Evolutionary conservation across 2,329 filamentous ascomycete genomes (phyloP).

Genomic region (Xylariaceae sp.): DNA sequence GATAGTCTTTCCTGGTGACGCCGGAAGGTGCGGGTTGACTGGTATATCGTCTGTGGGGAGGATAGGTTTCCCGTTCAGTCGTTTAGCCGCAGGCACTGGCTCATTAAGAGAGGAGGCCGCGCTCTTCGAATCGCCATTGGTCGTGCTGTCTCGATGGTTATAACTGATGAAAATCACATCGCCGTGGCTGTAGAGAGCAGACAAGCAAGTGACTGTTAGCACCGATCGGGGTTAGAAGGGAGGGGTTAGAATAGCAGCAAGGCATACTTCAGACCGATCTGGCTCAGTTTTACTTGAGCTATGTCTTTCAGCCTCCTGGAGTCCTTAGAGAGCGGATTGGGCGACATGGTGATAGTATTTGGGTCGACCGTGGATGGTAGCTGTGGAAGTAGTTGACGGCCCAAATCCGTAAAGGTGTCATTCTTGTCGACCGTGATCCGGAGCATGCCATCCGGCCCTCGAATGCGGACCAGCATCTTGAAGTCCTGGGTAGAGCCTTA

Average conservation of each 20-base stretch:
- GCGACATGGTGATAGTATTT: conserved; percentile 55
- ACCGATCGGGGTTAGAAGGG: neutral
- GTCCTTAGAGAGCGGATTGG: conserved; percentile 53
- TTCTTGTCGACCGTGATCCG: conserved; percentile 71
- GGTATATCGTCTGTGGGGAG: conserved; percentile 62
- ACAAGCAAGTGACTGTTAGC: conserved; percentile 4
- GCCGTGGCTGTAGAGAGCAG: conserved; percentile 59
- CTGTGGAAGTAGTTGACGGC: conserved; percentile 50
- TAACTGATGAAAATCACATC: conserved; percentile 88
- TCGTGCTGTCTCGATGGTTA: conserved; percentile 44
- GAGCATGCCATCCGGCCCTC: conserved; percentile 89
- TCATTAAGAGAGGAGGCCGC: conserved; percentile 25
- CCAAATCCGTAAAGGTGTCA: conserved; percentile 64
- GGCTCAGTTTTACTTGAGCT: conserved; percentile 47
- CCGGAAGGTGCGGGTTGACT: conserved; percentile 53
- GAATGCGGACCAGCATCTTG: conserved; percentile 76
- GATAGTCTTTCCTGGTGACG: conserved; percentile 55
- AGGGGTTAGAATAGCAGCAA: neutral
- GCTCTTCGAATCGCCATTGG: conserved; percentile 37
- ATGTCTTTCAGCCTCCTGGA: conserved; percentile 56
- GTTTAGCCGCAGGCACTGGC: conserved; percentile 43
- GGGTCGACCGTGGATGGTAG: conserved; percentile 59
- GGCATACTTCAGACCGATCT: conserved; percentile 54
- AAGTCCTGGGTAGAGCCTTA: neutral
- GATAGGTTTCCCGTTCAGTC: conserved; percentile 74